Evolutionary conservation across 768 basidiomycete genomes (phyloP).

Genomic region (Hygrocybe punicea): DNA sequence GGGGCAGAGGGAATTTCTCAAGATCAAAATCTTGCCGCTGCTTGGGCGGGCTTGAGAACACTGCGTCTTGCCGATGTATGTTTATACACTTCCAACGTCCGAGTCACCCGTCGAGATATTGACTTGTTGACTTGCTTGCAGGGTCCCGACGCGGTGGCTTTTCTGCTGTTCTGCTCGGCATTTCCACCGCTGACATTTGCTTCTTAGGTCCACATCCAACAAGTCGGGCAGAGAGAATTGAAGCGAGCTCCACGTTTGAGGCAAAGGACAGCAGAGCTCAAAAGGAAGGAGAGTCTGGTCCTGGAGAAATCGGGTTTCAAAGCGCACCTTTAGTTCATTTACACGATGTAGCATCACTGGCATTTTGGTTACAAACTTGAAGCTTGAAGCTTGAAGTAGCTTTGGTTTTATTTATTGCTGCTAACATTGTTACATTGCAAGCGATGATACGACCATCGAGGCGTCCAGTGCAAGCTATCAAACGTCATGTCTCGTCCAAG

Average conservation of each 20-base stretch:
- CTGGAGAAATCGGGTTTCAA: slow-evolving; percentile 61
- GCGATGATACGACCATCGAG: slow-evolving; percentile 1
- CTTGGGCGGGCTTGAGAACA: slow-evolving; percentile 80
- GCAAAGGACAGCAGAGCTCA: slow-evolving; percentile 51
- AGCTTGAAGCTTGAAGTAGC: too few species aligned
- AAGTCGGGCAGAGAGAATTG: slow-evolving; percentile 88
- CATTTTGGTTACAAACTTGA: background rate
- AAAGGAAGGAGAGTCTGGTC: slow-evolving; percentile 59
- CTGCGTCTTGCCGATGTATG: slow-evolving; percentile 83
- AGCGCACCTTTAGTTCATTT: slow-evolving; percentile 44
- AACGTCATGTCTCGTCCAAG: slow-evolving; percentile 12
- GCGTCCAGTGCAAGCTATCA: background rate
- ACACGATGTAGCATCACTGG: background rate
- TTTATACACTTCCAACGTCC: slow-evolving; percentile 6
- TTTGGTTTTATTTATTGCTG: too few species aligned
- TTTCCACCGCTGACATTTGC: slow-evolving; percentile 14
- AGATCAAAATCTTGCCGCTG: slow-evolving; percentile 75
- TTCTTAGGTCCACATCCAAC: slow-evolving; percentile 83
- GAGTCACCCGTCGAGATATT: slow-evolving; percentile 5
- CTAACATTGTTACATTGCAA: too few species aligned
- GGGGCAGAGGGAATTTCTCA: slow-evolving; percentile 96
- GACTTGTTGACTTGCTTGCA: slow-evolving; percentile 23
- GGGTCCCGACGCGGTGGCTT: slow-evolving; percentile 75
- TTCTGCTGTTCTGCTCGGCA: background rate
- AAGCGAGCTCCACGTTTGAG: slow-evolving; percentile 65